Conservation (phyloP, 495 filamentous ascomycete genomes). For the Aspergillus ellipticus region DNA sequence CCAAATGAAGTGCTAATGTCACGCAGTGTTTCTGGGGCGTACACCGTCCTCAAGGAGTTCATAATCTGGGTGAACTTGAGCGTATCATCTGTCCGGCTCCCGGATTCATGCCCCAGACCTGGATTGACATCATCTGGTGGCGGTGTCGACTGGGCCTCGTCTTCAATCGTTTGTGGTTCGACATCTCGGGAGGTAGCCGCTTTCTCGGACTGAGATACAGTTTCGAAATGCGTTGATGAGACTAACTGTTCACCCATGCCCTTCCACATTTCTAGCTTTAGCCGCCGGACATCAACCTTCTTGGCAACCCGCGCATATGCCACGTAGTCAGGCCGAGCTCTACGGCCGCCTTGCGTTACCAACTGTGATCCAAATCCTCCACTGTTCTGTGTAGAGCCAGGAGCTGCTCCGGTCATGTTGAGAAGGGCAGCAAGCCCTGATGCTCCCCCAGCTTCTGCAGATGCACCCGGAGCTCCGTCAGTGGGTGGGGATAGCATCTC, state of each 20-base stretch:
- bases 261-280: conserved; percentile 97
- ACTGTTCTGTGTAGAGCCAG: conserved; percentile 26
- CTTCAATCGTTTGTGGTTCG: conserved; percentile 26
- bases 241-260: conserved; percentile 62
- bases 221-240: conserved; percentile 31
- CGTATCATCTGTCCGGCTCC: conserved; percentile 34
- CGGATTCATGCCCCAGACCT: conserved; percentile 7
- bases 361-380: conserved; percentile 86
- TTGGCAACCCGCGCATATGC: conserved; percentile 95
- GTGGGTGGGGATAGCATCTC: conserved; percentile 82
- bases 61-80: conserved; percentile 88
- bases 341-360: conserved; percentile 76
- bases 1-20: conserved; percentile 97
- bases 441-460: conserved; percentile 32
- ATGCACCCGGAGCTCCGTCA: conserved; percentile 34
- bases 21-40: conserved; percentile 74
- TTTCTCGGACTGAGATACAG: conserved; percentile 26
- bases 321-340: conserved; percentile 88
- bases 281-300: conserved; percentile 93
- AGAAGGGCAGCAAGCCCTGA: conserved; percentile 39
- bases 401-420: conserved; percentile 45
- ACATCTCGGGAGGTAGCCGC: conserved; percentile 19
- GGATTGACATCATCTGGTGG: conserved; percentile 25
- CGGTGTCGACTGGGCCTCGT: conserved; percentile 33
- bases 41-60: conserved; percentile 81